A percentile compares a stretch with the other conserved stretches of the same genome.
These are phyloP conservation scores for Barbarea vulgaris DNA, from an alignment of 345 rosid genomes.

Conservation along the genomic window DNA sequence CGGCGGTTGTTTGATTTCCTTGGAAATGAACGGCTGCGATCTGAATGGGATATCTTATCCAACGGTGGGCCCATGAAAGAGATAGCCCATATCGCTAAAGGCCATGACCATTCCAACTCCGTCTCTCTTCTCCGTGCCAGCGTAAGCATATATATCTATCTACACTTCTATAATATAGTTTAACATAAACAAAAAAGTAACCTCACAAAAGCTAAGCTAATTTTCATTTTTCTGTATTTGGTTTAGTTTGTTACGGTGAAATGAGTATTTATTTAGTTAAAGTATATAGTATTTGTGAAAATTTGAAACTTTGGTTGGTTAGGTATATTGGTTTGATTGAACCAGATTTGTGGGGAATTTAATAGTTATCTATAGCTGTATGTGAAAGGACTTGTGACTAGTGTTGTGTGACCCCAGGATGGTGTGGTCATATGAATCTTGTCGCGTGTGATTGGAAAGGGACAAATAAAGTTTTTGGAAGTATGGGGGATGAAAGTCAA, in stretches of 20 bases:
- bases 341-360: not conserved
- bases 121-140: conserved; percentile 92
- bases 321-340: not conserved
- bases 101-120: conserved; percentile 94
- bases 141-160: conserved; percentile 40
- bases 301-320: too few species aligned
- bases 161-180: not conserved
- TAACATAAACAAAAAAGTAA: too few species aligned
- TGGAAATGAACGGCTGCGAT: conserved; percentile 76
- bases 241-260: not conserved
- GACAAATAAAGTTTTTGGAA: conserved; percentile 49
- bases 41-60: conserved; percentile 98
- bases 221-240: not conserved
- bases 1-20: conserved; percentile 80
- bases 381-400: conserved; percentile 17
- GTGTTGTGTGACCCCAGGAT: conserved; percentile 36
- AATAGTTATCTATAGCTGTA: not conserved
- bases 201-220: not conserved
- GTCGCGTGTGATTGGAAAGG: conserved; percentile 47
- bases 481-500: conserved; percentile 55
- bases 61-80: conserved; percentile 98
- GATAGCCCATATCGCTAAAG: conserved; percentile 94
- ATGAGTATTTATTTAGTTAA: not conserved
- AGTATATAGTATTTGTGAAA: too few species aligned
- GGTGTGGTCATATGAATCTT: conserved; percentile 34